phyloP scores from a whole-genome alignment of 306 rosid genomes.

The Dryas drummondii region DNA sequence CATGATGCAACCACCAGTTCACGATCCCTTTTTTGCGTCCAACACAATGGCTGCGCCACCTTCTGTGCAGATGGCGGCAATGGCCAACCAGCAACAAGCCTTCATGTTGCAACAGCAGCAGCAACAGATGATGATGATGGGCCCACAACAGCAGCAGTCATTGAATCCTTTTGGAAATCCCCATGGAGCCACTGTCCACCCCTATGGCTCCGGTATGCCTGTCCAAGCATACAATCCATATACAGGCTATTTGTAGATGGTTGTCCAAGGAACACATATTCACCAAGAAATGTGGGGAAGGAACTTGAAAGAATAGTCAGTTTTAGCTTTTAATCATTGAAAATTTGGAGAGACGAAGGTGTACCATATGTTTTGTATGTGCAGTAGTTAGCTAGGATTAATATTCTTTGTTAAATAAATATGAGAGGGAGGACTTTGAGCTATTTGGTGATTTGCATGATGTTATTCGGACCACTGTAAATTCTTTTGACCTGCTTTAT shows the following conservation, averaged over 20 bases:
- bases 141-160: constrained; percentile 56
- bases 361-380: constrained; percentile 80
- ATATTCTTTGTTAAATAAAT: constrained; percentile 82
- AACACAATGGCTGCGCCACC: constrained; percentile 68
- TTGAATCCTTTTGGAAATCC: constrained; percentile 83
- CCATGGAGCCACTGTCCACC: constrained; percentile 62
- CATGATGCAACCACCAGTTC: constrained; percentile 66
- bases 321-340: constrained; percentile 32
- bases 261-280: constrained; percentile 22
- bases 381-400: constrained; percentile 71
- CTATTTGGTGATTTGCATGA: constrained; percentile 57
- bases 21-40: constrained; percentile 82
- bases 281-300: constrained; percentile 20
- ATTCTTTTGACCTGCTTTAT: constrained; percentile 50
- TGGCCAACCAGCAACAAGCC: constrained; percentile 91
- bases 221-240: constrained; percentile 88
- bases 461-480: constrained; percentile 37
- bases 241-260: constrained; percentile 65
- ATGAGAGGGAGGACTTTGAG: constrained; percentile 54
- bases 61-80: constrained; percentile 85
- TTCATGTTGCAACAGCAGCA: constrained; percentile 77
- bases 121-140: constrained; percentile 80
- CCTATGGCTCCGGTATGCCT: constrained; percentile 86
- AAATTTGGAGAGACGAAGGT: constrained; percentile 42
- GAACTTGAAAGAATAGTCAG: constrained; percentile 19